Percentiles rank a stretch among this genome's conserved stretches.
phyloP scores from a whole-genome alignment of 495 filamentous ascomycete species.

The Penicillium macrosclerotiorum region DNA sequence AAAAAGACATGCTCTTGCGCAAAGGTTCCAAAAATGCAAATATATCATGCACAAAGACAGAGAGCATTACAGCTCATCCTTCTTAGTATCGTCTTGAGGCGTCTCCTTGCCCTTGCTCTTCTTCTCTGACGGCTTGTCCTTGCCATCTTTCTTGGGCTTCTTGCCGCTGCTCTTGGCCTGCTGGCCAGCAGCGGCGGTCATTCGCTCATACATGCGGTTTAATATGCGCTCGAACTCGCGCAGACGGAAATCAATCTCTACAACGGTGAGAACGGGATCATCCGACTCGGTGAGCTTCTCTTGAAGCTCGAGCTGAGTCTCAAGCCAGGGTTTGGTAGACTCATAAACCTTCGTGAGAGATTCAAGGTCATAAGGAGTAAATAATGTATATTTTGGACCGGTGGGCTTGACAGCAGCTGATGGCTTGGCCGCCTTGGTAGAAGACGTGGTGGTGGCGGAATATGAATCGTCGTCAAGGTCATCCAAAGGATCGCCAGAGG shows the following conservation, averaged over 20 bases:
- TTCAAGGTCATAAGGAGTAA: slow-evolving; percentile 56
- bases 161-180: slow-evolving; percentile 52
- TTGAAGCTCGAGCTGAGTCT: slow-evolving; percentile 62
- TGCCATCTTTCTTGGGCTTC: slow-evolving; percentile 44
- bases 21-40: slow-evolving; percentile 2
- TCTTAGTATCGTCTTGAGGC: slow-evolving; percentile 21
- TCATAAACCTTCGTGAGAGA: slow-evolving; percentile 37
- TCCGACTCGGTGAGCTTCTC: slow-evolving; percentile 64
- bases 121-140: slow-evolving; percentile 42
- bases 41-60: slow-evolving; percentile 1
- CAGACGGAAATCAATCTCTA: slow-evolving; percentile 56
- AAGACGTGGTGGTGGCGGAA: slow-evolving; percentile 29
- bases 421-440: slow-evolving; percentile 27
- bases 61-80: slow-evolving; percentile 44
- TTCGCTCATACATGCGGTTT: slow-evolving; percentile 64
- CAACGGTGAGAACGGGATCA: slow-evolving; percentile 65
- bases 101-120: slow-evolving; percentile 27
- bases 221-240: slow-evolving; percentile 67
- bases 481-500: slow-evolving; percentile 25
- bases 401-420: slow-evolving; percentile 32
- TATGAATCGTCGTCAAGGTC: slow-evolving; percentile 46
- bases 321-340: slow-evolving; percentile 58
- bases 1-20: slow-evolving; percentile 8
- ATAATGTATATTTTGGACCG: slow-evolving; percentile 40
- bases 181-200: slow-evolving; percentile 41